Base-by-base conservation (phyloP, 2,329 filamentous ascomycete species). In the Calonectria leucothoes region DNA sequence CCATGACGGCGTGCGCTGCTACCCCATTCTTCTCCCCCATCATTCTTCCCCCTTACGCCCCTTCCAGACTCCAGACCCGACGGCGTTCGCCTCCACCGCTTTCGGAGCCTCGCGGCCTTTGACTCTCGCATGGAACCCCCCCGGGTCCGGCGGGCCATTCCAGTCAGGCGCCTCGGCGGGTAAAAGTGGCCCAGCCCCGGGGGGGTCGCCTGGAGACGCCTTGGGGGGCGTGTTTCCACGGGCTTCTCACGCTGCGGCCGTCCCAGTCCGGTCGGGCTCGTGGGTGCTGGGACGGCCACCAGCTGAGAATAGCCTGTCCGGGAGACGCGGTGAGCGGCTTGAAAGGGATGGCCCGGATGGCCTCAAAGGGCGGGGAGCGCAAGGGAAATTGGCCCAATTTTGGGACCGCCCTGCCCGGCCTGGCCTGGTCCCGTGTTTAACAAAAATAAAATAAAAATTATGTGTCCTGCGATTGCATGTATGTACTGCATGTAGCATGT, bases 71-170 rank as follows among this genome's bases (percentile, higher is more conserved):
- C 48, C 29, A 25, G 66, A 59, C 55, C 57, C 14, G 39, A 61
- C 55, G 57, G 67, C 57, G 42, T 64, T 74, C 68, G 66, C 77
- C 78, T 75, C 77, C 72, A 80, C 79, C 79, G 79, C 77, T 81
- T 80, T 81, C 79, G 79, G 79, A 81, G 79, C 79, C 79, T 81
- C 78, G 78, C 70, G 72, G 74, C 66, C 71, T 61, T 66, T 61
- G 63, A 59, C 64, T 72, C 51, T 70, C 39, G 45, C 52, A 69
- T 73, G 66, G 61, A 64, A 48, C 45, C 42, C 69, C 71, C 69
- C 68, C 66, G 70, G 73, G 66, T 73, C 74, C 71, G 75, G 70
- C 70, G 73, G 74, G 74, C 64, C 77, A 79, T 77, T 79, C 74
- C 77, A 79, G 69, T 76, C 70, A 63, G 67, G 73, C 72, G 74